Evolutionary conservation across 306 rosid species (phyloP), one percentile per base, ranked within the genome.

Genomic region (Mucuna pruriens): DNA sequence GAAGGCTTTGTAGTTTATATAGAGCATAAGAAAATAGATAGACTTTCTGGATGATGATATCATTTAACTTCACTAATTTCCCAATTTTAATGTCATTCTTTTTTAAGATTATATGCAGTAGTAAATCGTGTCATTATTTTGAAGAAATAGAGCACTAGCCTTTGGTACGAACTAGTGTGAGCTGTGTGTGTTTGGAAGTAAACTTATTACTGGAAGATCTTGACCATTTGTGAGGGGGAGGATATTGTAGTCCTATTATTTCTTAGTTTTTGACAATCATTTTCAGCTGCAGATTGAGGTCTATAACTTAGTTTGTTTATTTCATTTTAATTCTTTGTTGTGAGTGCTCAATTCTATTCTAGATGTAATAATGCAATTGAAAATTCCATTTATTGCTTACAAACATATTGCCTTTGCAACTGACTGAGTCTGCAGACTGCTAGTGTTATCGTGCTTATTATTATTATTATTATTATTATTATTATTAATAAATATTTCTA

Each of bases 11-110:
- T 40, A 20, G 34, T 67, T 80, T 68, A 26, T 38, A 55, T 74
- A 83, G 54, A 82, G 65, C 58, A 77, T 66, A 51, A 83, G 80
- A 76, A 80, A 62, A 55, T 60, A 54, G 77, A 49, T 68, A 76
- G 57, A 76, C 36, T 16, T 54, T 75, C 55, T 51, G 68, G 72
- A 78, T 84, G 84, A 58, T 66, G 55, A 65, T 40, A 44, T 65
- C 67, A 75, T 78, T 51, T 60, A 67, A 58, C 36, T 58, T 60
- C 44, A 75, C 61, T 58, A 57, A 33, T 75, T 75, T 84, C 48
- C 26, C 0, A 13, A 46, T 74, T 74, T 81, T 29, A 29, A 80
- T 69, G 36, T 52, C 46, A 60, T 29, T 52, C 9, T 33, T 71
- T 81, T 58, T 62, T 65, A 66, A 49, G 68, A 77, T 68, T 64